A percentile compares a stretch with the other conserved stretches of the same genome.
phyloP scores from a whole-genome alignment of 2,329 filamentous ascomycete species.

The Ceratocystis destructans region DNA sequence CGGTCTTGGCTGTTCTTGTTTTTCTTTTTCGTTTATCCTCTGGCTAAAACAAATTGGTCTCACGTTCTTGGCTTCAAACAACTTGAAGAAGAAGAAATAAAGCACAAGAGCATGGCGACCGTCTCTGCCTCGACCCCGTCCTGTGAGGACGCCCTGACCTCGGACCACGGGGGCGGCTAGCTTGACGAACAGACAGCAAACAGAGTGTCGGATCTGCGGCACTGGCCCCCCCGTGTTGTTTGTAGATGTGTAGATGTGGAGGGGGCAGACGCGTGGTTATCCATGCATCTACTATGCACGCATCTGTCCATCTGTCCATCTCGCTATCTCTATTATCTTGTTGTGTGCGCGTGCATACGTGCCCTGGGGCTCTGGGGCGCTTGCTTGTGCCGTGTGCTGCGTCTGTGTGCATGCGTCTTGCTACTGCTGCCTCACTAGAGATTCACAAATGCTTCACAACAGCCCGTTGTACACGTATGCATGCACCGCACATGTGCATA shows the following conservation, averaged over 20 bases:
- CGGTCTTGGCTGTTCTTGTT: not conserved
- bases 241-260: not conserved
- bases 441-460: slow-evolving; percentile 4
- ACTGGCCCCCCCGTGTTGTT: not conserved
- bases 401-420: not conserved
- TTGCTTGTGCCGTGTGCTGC: not conserved
- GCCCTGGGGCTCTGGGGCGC: not conserved
- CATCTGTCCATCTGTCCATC: not conserved
- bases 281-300: not conserved
- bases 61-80: no score
- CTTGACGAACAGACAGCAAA: no score
- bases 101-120: no score
- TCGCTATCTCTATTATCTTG: not conserved
- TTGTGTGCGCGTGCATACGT: not conserved
- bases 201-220: not conserved
- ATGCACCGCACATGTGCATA: not conserved
- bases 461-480: not conserved
- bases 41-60: not conserved
- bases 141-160: no score
- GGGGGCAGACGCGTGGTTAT: not conserved
- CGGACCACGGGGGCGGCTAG: no score
- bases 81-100: no score
- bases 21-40: not conserved
- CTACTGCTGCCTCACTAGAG: slow-evolving; percentile 4
- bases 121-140: no score